Base-by-base conservation (phyloP, 1,139 yeast species). In the Hansenula lynferdii region DNA sequence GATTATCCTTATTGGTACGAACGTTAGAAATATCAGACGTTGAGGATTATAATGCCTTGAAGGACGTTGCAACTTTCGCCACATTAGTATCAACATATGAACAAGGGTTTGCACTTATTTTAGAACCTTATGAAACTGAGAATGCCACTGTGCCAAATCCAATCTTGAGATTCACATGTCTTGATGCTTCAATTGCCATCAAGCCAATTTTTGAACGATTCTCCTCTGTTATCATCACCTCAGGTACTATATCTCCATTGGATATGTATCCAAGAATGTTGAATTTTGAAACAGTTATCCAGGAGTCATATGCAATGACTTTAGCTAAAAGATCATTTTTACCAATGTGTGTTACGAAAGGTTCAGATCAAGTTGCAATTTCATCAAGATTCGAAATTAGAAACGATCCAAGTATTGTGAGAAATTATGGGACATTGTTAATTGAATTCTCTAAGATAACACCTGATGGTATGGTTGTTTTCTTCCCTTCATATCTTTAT, bases 261-360 rank as follows among this genome's bases (percentile, higher is more conserved):
- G 98, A 94, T 56, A 92, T 92, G 99, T 92, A 92, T 58, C 99
- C 99, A 6, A 82, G 87, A 54, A 92, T 92, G 98, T 70, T 92
- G 47, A 85, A 90, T 56, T 92, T 94, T 61, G 90, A 87, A 42
- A 92, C 98, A 0, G 96, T 90, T 6, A 75, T 94, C 34, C 97
- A 90, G 60, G 95, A 89, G 56, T 89, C 97, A 0, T 92, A 90
- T 58, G 78, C 97, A 3, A 92, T 92, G 97, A 87, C 98, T 0
- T 73, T 92, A 49, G 90, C 96, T 2, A 75, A 96, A 50, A 70
- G 96, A 46, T 85, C 97, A 0, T 92, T 92, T 58, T 71, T 94
- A 53, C 99, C 99, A 9, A 77, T 92, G 81, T 82, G 94, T 49
- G 95, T 92, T 7, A 90, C 99, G 0, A 92, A 94, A 57, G 98